Evolutionary conservation across 1,139 yeast species (phyloP).

Genomic region (Kluyveromyces sp.): DNA sequence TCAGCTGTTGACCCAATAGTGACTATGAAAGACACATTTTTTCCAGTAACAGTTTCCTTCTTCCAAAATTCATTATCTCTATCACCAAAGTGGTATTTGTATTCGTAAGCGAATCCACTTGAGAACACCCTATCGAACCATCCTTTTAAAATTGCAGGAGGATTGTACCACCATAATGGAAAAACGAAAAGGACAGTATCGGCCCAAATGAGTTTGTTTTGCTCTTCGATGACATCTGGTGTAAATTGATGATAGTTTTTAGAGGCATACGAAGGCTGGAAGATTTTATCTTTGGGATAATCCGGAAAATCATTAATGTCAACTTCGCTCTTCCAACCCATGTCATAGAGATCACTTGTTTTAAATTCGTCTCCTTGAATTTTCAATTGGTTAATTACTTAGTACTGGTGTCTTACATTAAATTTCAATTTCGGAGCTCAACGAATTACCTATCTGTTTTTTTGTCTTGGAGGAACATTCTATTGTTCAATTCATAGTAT

Average conservation of each 20-base stretch:
- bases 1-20: not conserved
- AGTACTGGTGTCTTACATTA: no score
- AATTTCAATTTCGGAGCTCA: no score
- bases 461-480: no score
- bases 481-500: no score
- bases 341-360: not conserved
- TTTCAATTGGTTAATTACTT: no score
- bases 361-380: not conserved
- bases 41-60: not conserved
- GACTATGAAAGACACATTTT: not conserved
- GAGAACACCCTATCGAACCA: conserved; percentile 24
- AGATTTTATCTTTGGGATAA: not conserved
- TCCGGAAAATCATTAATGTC: not conserved
- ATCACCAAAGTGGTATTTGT: conserved; percentile 10
- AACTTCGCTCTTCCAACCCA: not conserved
- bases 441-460: no score
- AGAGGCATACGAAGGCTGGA: not conserved
- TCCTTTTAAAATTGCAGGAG: conserved; percentile 25
- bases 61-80: not conserved
- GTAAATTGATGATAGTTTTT: not conserved
- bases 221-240: conserved; percentile 6
- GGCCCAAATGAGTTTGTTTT: conserved; percentile 26
- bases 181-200: conserved; percentile 21
- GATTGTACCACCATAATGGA: conserved; percentile 24
- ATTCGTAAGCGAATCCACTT: conserved; percentile 17